Base-by-base conservation (phyloP, 106 monocot genomes). In the Dendrobium officinale region DNA sequence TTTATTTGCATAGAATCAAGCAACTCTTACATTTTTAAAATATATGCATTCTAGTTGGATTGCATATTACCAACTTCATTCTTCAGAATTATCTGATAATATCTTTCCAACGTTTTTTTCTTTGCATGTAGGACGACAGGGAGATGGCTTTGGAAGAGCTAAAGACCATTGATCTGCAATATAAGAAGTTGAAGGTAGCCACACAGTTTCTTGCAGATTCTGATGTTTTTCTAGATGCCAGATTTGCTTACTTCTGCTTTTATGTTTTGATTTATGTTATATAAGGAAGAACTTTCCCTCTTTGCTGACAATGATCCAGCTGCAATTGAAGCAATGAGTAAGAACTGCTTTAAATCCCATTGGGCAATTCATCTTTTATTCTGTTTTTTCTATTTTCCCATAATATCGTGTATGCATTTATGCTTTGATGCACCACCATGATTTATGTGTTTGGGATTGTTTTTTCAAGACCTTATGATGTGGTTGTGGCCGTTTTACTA, bases 301-400 rank as follows among this genome's bases (percentile, higher is more conserved):
- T 97, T 89, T 88, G 94, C 91, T 77, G 92, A 97, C 78, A 97
- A 92, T 86, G 97, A 97, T 85, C 97, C 97, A 75, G 97, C 97
- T 70, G 86, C 91, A 72, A 44, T 97, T 54, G 94, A 97, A 79
- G 78, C 87, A 80, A 88, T 92, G 91, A 87, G 97, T 97, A 91
- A 85, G 87, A 86, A 79, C 48, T 66, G 64, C 64, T 66, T 66
- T 26, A 66, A 24, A 66, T n/a, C 64, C 24, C 64, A 66, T 66
- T 66, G 6, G 6, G 26, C 26, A 66, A 4, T 24, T 66, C 64
- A 66, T 26, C 26, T 70, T 37, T 37, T 37, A 33, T 70, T 70
- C 70, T 70, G 2, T 70, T 70, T 70, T 70, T 70, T 70, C n/a
- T 22, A 26, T n/a, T 31, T 68, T 27, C 33, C 15, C 58, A 58